Evolutionary conservation across 2,329 filamentous ascomycete genomes (phyloP), one percentile per base, ranked within the genome.

Genomic region (Coniochaeta hoffmannii): DNA sequence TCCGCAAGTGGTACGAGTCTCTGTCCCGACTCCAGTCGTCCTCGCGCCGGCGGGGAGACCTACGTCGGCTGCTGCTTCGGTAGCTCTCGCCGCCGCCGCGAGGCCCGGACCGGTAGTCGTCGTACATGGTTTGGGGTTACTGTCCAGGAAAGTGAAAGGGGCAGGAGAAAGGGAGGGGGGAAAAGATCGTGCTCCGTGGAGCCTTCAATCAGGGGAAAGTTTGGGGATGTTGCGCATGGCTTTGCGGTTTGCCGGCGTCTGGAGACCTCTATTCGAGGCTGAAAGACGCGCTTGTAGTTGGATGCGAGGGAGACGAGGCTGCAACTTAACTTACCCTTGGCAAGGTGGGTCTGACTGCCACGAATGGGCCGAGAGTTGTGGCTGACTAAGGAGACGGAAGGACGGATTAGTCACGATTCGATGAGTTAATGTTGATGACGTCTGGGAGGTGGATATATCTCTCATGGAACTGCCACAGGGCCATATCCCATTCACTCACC

Each of bases 1-100:
- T 74, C 73, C 75, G 71, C 69, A 71, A 69, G 69, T 67, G 73
- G 65, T 72, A 68, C 66, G n/a, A n/a, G n/a, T n/a, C n/a, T n/a
- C 69, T 65, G 62, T 73, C 68, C 62, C 70, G 64, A 65, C 61
- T 58, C 56, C 57, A 51, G 50, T 65, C 57, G 22, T 61, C 57
- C 22, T 61, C 57, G 35, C 57, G 56, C 44, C 57, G 59, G 26
- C 51, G 54, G 14, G 55, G 53, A 32, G 58, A 59, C 44, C 52
- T 58, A 36, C 56, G 59, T 19, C 56, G 28, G 31, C 49, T 51
- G 26, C 17, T n/a, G 49, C 28, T n/a, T 53, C 50, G 26, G 55
- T 61, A 56, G 46, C 53, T 60, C 63, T 53, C 61, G 32, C 53
- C 60, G 54, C 58, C 59, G 52, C 64, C 60, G 56, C 66, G 66